Percentiles rank a stretch among this genome's conserved stretches.
Conservation (phyloP, 306 rosid species). For the Acacia crassicarpa region DNA sequence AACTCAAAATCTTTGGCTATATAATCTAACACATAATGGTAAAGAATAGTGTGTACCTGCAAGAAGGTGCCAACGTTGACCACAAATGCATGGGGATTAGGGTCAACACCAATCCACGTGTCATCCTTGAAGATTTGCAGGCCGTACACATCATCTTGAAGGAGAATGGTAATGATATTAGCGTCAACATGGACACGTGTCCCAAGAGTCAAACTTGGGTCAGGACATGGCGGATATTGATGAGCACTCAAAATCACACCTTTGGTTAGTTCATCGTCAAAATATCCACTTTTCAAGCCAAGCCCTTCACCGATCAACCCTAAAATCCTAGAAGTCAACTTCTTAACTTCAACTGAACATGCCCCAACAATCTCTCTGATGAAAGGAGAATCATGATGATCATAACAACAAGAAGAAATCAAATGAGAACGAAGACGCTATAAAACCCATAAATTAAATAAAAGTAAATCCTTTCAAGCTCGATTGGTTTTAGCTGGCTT, state of each 20-base stretch:
- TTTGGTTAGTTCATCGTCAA: background rate
- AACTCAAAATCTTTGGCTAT: background rate
- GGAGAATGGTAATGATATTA: slow-evolving; percentile 30
- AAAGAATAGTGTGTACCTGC: background rate
- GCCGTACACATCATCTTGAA: slow-evolving; percentile 28
- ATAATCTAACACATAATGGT: background rate
- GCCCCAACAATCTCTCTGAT: background rate
- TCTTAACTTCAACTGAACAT: background rate
- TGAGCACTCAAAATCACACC: background rate
- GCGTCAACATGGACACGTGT: slow-evolving; percentile 36
- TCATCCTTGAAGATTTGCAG: slow-evolving; percentile 31
- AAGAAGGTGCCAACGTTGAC: slow-evolving; percentile 26
- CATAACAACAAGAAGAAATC: background rate
- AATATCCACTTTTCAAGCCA: background rate
- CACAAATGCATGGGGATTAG: slow-evolving; percentile 30
- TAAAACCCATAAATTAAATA: background rate
- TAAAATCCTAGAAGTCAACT: background rate
- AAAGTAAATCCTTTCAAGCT: background rate
- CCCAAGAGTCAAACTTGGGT: slow-evolving; percentile 43
- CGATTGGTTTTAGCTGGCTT: background rate
- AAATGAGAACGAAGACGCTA: background rate
- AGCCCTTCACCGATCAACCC: background rate
- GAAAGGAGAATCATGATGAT: background rate
- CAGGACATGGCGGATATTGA: slow-evolving; percentile 39
- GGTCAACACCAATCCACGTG: background rate